Evolutionary conservation across 306 rosid species (phyloP), one percentile per base, ranked within the genome.

Genomic region (Pterocarpus macrocarpus): DNA sequence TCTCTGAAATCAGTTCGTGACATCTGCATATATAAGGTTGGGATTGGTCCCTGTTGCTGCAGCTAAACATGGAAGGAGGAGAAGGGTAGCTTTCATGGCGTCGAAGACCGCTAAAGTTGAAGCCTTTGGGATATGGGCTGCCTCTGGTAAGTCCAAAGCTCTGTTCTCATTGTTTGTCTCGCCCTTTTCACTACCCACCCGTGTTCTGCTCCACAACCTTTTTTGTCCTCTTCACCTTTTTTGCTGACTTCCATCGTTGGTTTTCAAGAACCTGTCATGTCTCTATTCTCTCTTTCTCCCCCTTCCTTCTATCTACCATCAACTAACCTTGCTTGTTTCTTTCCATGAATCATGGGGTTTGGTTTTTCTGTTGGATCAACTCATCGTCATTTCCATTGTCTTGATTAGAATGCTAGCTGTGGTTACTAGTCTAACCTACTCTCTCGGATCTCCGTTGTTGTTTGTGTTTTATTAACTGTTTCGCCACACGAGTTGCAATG

Each of bases 71-170:
- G 50, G 17, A 32, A 34, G 68, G 64, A 22, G 71, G 69, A 52
- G 89, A 78, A 83, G 52, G 82, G 88, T 71, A 50, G 63, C 87
- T 90, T 69, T 87, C 86, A 84, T 52, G 78, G 85, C 83, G 72
- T 77, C 63, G 66, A 73, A 56, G 59, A 73, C 77, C 50, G 72
- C 80, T 62, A 75, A 87, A 71, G 76, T 49, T 76, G 43, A 73
- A 17, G 66, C 75, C 36, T 58, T 72, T 72, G 85, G 77, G 16
- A 74, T 75, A 36, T 66, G 85, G 30, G 72, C 65, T 59, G 15
- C 0, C 8, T 53, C 41, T 81, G 82, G 82, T 87, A 73, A 85
- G 63, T 79, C 87, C 91, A 88, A 84, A 44, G 78, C 79, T 59
- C 69, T 82, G 81, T 53, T 67, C 64, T 78, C 66, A 33, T 85